A percentile compares a stretch with the other conserved stretches of the same genome.
phyloP scores from a whole-genome alignment of 139 green algal genomes.

The Chlamydomonas sp. region DNA sequence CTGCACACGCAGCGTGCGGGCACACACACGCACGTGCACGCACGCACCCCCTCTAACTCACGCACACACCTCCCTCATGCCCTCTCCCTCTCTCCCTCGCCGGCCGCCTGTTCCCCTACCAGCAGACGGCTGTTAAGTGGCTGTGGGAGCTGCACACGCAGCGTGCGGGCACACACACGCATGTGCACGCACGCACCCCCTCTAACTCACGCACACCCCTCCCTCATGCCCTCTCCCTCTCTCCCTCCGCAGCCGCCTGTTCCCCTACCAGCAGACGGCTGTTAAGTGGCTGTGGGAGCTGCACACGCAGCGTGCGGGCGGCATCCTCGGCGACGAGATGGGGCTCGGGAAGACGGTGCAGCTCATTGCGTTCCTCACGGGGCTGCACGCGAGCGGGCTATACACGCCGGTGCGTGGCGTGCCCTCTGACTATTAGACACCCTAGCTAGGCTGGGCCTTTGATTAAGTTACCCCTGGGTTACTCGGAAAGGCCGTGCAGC shows the following conservation, averaged over 20 bases:
- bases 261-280: conserved; percentile 88
- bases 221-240: background rate
- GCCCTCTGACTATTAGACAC: too few relatives aligned
- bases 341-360: conserved; percentile 86
- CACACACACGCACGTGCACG: too few relatives aligned
- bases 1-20: conserved; percentile 84
- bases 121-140: background rate
- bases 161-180: background rate
- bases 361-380: conserved; percentile 72
- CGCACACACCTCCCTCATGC: background rate
- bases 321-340: conserved; percentile 87
- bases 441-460: too few relatives aligned
- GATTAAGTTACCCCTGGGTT: too few relatives aligned
- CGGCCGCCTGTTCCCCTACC: background rate
- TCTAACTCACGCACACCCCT: too few relatives aligned
- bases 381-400: conserved; percentile 61
- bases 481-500: conserved; percentile 84
- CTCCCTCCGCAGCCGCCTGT: conserved; percentile 60
- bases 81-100: background rate
- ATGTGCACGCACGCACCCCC: too few relatives aligned
- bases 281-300: conserved; percentile 99
- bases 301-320: conserved; percentile 79
- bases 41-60: background rate
- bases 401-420: too few relatives aligned
- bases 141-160: background rate